A percentile compares a stretch with the other conserved stretches of the same genome.
phyloP scores from a whole-genome alignment of 768 basidiomycete species.

The Ephemerocybe angulata region DNA sequence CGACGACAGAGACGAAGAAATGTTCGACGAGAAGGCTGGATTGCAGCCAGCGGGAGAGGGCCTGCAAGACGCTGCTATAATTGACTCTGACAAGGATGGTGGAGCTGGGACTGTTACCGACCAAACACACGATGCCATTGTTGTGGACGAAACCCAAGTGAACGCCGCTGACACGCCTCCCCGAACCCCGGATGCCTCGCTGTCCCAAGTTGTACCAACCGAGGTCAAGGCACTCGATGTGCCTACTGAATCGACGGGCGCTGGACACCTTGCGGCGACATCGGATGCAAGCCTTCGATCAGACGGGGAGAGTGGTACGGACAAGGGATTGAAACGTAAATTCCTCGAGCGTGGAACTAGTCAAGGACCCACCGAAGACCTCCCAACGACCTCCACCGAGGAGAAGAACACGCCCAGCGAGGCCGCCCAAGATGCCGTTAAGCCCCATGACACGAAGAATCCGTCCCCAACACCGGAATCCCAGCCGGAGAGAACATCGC shows the following conservation, averaged over 20 bases:
- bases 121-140: neutral
- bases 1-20: slow-evolving; percentile 27
- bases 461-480: slow-evolving; percentile 68
- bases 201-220: no score
- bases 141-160: slow-evolving; percentile 4
- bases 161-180: slow-evolving; percentile 22
- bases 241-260: neutral
- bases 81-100: slow-evolving; percentile 7
- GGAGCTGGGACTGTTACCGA: slow-evolving; percentile 5
- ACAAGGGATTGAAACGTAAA: slow-evolving; percentile 70
- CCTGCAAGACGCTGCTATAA: slow-evolving; percentile 4
- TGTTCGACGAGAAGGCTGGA: slow-evolving; percentile 8
- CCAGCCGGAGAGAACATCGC: slow-evolving; percentile 31
- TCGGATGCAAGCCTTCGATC: slow-evolving; percentile 22
- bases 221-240: no score
- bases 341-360: slow-evolving; percentile 65
- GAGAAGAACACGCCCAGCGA: slow-evolving; percentile 50
- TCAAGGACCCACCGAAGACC: slow-evolving; percentile 44
- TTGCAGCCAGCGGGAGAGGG: slow-evolving; percentile 4
- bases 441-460: slow-evolving; percentile 56
- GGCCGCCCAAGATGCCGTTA: slow-evolving; percentile 50
- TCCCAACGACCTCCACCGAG: slow-evolving; percentile 21
- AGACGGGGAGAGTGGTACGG: slow-evolving; percentile 44
- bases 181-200: slow-evolving; percentile 19
- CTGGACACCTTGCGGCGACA: slow-evolving; percentile 13